These are phyloP conservation scores for Cubamyces lactineus DNA, from an alignment of 768 basidiomycete genomes.

Conservation along the genomic window DNA sequence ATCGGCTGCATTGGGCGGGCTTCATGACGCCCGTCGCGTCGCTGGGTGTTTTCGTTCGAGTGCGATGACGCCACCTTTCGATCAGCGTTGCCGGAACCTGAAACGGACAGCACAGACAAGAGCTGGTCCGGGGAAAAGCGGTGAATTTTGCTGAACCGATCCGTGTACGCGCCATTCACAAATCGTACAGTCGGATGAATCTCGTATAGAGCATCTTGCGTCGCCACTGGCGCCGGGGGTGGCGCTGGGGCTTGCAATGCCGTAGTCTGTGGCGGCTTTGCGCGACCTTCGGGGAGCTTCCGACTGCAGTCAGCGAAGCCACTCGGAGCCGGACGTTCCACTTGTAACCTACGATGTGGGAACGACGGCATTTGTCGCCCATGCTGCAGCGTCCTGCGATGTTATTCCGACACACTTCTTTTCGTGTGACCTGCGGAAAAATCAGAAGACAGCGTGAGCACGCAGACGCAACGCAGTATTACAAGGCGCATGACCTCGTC, in stretches of 20 bases:
- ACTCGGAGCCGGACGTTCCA: neutral
- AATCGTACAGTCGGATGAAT: neutral
- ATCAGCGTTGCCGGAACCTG: neutral
- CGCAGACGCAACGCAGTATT: neutral
- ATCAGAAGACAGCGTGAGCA: neutral
- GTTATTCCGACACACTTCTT: conserved; percentile 15
- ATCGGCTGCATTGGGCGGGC: no score
- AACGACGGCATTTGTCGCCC: conserved; percentile 11
- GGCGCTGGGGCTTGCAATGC: no score
- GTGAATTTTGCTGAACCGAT: neutral
- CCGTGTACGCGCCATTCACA: neutral
- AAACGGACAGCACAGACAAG: neutral
- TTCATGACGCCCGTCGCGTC: no score
- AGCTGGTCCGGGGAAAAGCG: neutral
- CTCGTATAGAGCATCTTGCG: no score
- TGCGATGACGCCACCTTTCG: no score
- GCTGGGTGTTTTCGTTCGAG: no score
- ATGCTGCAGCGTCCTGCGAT: conserved; percentile 12
- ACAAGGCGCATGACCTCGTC: neutral
- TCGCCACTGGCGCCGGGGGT: no score
- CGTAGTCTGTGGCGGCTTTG: no score
- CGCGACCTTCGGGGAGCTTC: no score
- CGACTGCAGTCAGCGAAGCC: neutral
- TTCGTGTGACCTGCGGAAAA: neutral
- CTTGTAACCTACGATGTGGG: neutral